Base-by-base conservation (phyloP, 371 early-diverging fungal genomes). In the Saksenaea vasiformis region DNA sequence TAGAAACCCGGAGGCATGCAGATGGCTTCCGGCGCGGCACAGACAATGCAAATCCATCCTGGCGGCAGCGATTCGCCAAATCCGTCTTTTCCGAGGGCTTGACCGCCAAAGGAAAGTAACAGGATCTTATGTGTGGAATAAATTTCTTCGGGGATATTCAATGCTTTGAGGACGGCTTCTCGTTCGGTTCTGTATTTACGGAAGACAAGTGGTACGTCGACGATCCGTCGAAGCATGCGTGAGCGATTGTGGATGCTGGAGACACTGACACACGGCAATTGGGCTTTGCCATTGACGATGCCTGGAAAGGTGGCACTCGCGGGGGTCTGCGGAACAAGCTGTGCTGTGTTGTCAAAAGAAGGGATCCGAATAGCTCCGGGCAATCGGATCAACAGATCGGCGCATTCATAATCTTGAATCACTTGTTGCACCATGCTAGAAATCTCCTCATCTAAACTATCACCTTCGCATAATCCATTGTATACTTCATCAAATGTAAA, bases 401-500 rank as follows among this genome's bases (percentile, higher is more conserved):
- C 82, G 28, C 84, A 67, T 24, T 74, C 75, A 61, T 91, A 92
- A 63, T 89, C 85, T 5, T 66, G 64, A 35, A 84, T 61, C 2
- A 87, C 79, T 19, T 74, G 69, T 8, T 77, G 61, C 37, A 86
- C 82, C 72, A 85, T 69, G 3, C 71, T 57, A 11, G 72, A 66
- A 26, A 85, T 86, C 47, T 85, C 82, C 43, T 82, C 64, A 62
- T 85, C 82, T 31, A 82, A 55, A 0, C 64, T 71, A 56, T 88
- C 88, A 3, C 85, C 84, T 56, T 85, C 85, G 19, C 85, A 74
- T n/a, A 86, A 66, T 27, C 83, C 85, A 0, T 75, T 77, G 60
- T 88, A 90, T 0, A 92, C 89, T 64, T 88, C 87, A 41, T 92
- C 92, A 70, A 91, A 92, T 1, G 91, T 87, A 58, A 92, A 92